Conservation (phyloP, 2,329 filamentous ascomycete species). For the Aspergillus sp. region DNA sequence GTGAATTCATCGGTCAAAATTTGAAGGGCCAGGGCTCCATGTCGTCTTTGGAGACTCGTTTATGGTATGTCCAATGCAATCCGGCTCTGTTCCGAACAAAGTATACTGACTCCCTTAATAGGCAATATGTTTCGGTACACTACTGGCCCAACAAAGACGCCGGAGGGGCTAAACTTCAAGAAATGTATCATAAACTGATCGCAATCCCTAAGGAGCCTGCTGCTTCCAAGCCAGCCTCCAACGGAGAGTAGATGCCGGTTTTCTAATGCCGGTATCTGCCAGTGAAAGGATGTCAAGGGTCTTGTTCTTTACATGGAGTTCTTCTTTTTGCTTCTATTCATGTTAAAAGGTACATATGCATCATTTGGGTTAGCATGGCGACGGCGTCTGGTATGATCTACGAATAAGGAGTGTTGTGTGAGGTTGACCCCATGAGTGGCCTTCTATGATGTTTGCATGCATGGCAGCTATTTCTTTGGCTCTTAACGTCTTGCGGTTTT, state of each 20-base stretch:
- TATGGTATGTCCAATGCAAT: constrained; percentile 43
- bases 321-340: constrained; percentile 18
- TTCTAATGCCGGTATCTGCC: neutral
- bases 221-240: constrained; percentile 25
- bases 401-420: constrained; percentile 16
- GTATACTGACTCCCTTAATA: constrained; percentile 30
- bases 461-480: constrained; percentile 8
- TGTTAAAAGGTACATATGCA: constrained; percentile 23
- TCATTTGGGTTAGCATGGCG: constrained; percentile 32
- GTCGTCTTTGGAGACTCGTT: constrained; percentile 44
- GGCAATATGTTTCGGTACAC: constrained; percentile 47
- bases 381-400: constrained; percentile 27
- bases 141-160: constrained; percentile 52
- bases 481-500: constrained; percentile 8
- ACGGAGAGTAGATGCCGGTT: constrained; percentile 26
- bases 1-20: constrained; percentile 47
- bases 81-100: too few species aligned
- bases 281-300: constrained; percentile 14
- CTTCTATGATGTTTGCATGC: constrained; percentile 26
- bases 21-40: constrained; percentile 41
- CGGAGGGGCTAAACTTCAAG: constrained; percentile 37
- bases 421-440: constrained; percentile 19
- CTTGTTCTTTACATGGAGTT: constrained; percentile 14
- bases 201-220: constrained; percentile 30
- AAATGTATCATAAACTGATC: constrained; percentile 42